Evolutionary conservation across 2,329 filamentous ascomycete genomes (phyloP).

Genomic region (Hypoxylon sp.): DNA sequence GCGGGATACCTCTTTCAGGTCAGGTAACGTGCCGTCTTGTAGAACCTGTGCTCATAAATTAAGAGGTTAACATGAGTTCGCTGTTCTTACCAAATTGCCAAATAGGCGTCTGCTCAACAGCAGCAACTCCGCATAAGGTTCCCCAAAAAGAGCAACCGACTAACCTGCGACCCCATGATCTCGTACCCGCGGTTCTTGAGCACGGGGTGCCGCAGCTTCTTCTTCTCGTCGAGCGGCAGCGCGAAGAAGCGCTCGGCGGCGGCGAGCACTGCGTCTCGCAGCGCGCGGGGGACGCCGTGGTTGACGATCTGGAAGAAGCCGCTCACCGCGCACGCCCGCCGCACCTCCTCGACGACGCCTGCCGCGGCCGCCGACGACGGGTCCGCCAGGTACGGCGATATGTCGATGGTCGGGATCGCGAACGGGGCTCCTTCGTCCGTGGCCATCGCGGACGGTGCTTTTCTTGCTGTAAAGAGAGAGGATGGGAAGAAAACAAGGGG

Average conservation of each 20-base stretch:
- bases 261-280: conserved; percentile 53
- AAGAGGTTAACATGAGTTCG: not conserved
- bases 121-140: too few species aligned
- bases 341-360: conserved; percentile 44
- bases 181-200: conserved; percentile 58
- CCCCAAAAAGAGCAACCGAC: not conserved
- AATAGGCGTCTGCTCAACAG: too few species aligned
- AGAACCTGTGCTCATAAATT: conserved; percentile 45
- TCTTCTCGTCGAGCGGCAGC: conserved; percentile 56
- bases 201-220: conserved; percentile 50
- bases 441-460: conserved; percentile 8
- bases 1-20: conserved; percentile 35
- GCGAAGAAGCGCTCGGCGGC: conserved; percentile 57
- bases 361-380: conserved; percentile 40
- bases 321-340: conserved; percentile 49
- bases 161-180: conserved; percentile 50
- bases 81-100: too few species aligned
- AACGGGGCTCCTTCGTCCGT: conserved; percentile 10
- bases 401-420: conserved; percentile 46
- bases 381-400: conserved; percentile 45
- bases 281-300: conserved; percentile 52
- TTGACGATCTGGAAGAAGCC: conserved; percentile 63
- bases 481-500: not conserved
- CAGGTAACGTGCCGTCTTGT: conserved; percentile 52
- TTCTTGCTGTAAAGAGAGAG: too few species aligned